Evolutionary conservation across 2,329 filamentous ascomycete genomes (phyloP).

Genomic region (Sporothrix variecibatus): DNA sequence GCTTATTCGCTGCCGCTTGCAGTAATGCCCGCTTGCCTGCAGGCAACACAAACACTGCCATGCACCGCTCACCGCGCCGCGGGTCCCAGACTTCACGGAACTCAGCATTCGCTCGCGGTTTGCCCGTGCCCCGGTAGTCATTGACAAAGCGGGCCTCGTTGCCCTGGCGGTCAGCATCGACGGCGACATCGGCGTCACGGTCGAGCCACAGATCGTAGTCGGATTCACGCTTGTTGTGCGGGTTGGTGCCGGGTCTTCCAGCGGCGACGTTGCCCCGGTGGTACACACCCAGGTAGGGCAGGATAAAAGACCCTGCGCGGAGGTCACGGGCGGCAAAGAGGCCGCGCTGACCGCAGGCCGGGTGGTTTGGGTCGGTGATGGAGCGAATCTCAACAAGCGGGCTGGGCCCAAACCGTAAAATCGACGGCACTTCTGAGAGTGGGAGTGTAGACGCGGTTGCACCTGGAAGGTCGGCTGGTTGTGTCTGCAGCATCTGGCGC

Average conservation of each 20-base stretch:
- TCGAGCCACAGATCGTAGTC: conserved; percentile 69
- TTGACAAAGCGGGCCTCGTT: conserved; percentile 69
- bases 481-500: conserved; percentile 42
- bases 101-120: conserved; percentile 55
- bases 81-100: conserved; percentile 61
- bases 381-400: conserved; percentile 55
- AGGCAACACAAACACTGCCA: conserved; percentile 59
- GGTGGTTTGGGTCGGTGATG: conserved; percentile 55
- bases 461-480: conserved; percentile 28
- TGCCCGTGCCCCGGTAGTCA: conserved; percentile 61
- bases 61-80: conserved; percentile 53
- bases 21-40: conserved; percentile 42
- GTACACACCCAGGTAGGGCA: conserved; percentile 63
- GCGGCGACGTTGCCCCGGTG: conserved; percentile 46
- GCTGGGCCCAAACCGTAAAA: conserved; percentile 45
- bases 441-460: background rate
- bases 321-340: conserved; percentile 61
- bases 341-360: conserved; percentile 59
- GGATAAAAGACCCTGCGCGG: conserved; percentile 55
- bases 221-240: conserved; percentile 44
- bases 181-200: conserved; percentile 56
- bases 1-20: background rate
- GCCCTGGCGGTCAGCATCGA: conserved; percentile 59
- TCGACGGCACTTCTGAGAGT: conserved; percentile 28
- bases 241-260: conserved; percentile 37